Conservation (phyloP, 2,329 filamentous ascomycete species). For the Talaromyces pinophilus region DNA sequence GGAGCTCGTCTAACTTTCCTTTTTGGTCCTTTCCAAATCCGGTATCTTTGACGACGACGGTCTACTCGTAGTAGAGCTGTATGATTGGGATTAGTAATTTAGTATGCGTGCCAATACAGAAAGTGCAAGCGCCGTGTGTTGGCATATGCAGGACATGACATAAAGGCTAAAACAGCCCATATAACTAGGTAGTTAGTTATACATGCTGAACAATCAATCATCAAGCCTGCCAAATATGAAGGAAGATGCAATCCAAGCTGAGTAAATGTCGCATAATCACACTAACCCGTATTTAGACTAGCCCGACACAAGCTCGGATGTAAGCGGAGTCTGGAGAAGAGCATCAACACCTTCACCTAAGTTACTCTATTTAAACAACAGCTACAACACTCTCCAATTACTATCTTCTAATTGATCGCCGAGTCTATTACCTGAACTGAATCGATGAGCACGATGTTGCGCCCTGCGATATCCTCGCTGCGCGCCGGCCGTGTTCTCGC, state of each 20-base stretch:
- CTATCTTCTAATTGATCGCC: background rate
- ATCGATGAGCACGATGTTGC: constrained; percentile 1
- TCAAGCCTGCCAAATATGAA: background rate
- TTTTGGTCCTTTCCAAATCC: background rate
- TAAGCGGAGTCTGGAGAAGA: constrained; percentile 13
- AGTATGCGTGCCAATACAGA: background rate
- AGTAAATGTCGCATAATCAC: background rate
- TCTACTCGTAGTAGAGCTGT: background rate
- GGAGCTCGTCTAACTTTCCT: background rate
- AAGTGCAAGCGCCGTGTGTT: background rate
- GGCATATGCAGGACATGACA: background rate
- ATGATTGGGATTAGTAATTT: background rate
- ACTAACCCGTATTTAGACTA: background rate
- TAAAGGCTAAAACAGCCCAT: background rate
- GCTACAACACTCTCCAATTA: background rate
- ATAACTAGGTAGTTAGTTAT: background rate
- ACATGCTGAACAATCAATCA: background rate
- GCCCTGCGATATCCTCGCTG: background rate
- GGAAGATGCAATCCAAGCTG: background rate
- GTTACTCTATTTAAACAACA: background rate
- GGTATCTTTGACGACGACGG: background rate
- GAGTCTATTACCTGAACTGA: background rate
- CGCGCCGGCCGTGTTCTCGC: constrained; percentile 28
- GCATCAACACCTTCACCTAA: background rate
- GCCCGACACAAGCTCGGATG: background rate